Percentiles rank a stretch among this genome's conserved stretches.
Evolutionary conservation across 2,329 filamentous ascomycete genomes (phyloP).

Genomic region (Dothideomycetidae sp.): DNA sequence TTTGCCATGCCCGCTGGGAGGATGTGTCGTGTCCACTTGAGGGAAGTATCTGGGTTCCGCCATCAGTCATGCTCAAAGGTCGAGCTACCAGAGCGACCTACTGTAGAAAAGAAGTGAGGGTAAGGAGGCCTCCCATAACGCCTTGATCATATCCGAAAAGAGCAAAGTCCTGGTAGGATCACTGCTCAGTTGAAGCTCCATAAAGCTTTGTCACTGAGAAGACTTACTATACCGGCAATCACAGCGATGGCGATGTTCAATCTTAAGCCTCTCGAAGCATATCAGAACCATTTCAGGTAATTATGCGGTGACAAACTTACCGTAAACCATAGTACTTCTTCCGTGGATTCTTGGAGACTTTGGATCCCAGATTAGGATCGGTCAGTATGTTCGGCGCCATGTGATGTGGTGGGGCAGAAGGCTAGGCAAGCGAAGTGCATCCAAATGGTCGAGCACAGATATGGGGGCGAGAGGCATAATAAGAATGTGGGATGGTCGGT

Average conservation of each 20-base stretch:
- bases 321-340: background rate
- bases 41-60: constrained; percentile 30
- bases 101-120: constrained; percentile 24
- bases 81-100: too few relatives aligned
- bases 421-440: too few relatives aligned
- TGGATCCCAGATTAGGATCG: background rate
- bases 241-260: constrained; percentile 31
- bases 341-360: background rate
- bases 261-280: constrained; percentile 25
- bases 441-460: too few relatives aligned
- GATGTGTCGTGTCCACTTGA: constrained; percentile 22
- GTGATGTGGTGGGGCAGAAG: too few relatives aligned
- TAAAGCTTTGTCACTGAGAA: constrained; percentile 6
- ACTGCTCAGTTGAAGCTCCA: too few relatives aligned
- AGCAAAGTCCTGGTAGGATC: background rate
- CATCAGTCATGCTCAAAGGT: too few relatives aligned
- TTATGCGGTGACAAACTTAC: too few relatives aligned
- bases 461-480: too few relatives aligned
- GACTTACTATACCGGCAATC: constrained; percentile 30
- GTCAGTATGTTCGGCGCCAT: background rate
- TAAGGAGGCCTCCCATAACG: constrained; percentile 32
- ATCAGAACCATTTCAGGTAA: too few relatives aligned
- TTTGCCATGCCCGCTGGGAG: constrained; percentile 7
- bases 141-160: constrained; percentile 29
- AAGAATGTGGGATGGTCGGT: too few relatives aligned